Evolutionary conservation across 768 basidiomycete genomes (phyloP).

Genomic region (Pulveroboletus sp.): DNA sequence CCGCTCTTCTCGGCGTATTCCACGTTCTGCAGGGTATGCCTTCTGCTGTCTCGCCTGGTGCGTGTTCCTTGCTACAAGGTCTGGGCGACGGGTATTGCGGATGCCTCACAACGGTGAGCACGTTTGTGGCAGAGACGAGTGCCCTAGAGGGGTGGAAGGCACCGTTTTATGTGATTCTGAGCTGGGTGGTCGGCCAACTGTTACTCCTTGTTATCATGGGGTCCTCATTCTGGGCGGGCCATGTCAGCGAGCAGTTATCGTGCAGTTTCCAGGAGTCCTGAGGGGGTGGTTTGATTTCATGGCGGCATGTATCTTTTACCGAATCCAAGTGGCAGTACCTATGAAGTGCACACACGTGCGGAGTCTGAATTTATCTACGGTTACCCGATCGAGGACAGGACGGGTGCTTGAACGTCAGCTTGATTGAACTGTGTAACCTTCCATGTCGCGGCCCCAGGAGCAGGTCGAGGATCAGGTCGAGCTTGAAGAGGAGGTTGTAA

Average conservation of each 20-base stretch:
- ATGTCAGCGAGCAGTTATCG: slow-evolving; percentile 40
- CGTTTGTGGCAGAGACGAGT: slow-evolving; percentile 78
- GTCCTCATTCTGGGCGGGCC: slow-evolving; percentile 51
- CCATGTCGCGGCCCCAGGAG: slow-evolving; percentile 37
- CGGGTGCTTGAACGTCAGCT: slow-evolving; percentile 16
- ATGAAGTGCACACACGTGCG: slow-evolving; percentile 13
- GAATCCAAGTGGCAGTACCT: neutral
- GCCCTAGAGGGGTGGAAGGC: slow-evolving; percentile 54
- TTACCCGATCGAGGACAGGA: slow-evolving; percentile 25
- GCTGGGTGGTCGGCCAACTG: slow-evolving; percentile 66
- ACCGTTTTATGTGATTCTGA: slow-evolving; percentile 63
- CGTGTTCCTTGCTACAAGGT: slow-evolving; percentile 76
- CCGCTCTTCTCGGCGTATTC: slow-evolving; percentile 74
- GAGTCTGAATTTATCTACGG: slow-evolving; percentile 26
- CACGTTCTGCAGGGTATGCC: slow-evolving; percentile 59
- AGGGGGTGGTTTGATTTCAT: slow-evolving; percentile 1
- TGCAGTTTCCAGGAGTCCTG: slow-evolving; percentile 40
- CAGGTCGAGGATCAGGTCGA: slow-evolving; percentile 46
- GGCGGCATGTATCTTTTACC: neutral
- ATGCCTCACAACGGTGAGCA: slow-evolving; percentile 90
- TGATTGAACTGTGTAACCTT: slow-evolving; percentile 22
- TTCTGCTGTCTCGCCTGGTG: slow-evolving; percentile 39
- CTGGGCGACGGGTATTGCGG: slow-evolving; percentile 92
- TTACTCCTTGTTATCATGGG: slow-evolving; percentile 72
- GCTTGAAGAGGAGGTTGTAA: slow-evolving; percentile 57